Percentiles rank a stretch among this genome's conserved stretches.
phyloP scores from a whole-genome alignment of 352 stramenopile genomes.

The Phytophthora kernoviae region DNA sequence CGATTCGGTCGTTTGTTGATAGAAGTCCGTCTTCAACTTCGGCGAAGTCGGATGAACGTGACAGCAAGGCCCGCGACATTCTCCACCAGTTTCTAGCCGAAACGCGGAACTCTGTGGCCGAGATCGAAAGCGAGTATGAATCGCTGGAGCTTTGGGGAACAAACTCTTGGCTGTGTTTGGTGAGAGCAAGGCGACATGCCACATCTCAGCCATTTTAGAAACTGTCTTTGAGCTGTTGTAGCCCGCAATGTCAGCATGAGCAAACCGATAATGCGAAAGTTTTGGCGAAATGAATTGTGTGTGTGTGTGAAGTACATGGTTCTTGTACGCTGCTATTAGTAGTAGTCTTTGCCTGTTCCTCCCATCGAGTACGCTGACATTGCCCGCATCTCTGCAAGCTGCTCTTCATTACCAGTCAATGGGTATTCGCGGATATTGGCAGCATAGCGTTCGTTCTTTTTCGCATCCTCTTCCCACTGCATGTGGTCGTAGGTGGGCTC shows the following conservation, averaged over 20 bases:
- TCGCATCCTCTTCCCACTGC: slow-evolving; percentile 90
- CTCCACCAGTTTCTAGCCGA: slow-evolving; percentile 60
- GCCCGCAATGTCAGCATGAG: background rate
- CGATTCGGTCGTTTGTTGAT: slow-evolving; percentile 59
- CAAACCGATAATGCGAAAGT: slow-evolving; percentile 9
- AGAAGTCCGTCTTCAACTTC: slow-evolving; percentile 16
- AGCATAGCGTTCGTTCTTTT: slow-evolving; percentile 84
- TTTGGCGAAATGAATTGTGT: slow-evolving; percentile 23
- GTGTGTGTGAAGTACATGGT: slow-evolving; percentile 3
- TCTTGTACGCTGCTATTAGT: slow-evolving; percentile 17
- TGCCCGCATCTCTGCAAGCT: slow-evolving; percentile 48
- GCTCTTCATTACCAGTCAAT: slow-evolving; percentile 42
- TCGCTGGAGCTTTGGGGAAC: slow-evolving; percentile 60
- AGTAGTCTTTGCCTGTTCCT: slow-evolving; percentile 46
- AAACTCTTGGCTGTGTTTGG: slow-evolving; percentile 69
- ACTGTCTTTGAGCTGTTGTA: slow-evolving; percentile 44
- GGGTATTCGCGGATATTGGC: slow-evolving; percentile 91
- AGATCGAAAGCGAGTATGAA: slow-evolving; percentile 72
- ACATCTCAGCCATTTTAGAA: slow-evolving; percentile 56
- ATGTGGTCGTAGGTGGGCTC: slow-evolving; percentile 91
- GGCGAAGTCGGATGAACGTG: slow-evolving; percentile 31
- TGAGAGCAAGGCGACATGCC: slow-evolving; percentile 69
- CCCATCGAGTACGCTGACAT: slow-evolving; percentile 65
- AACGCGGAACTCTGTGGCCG: slow-evolving; percentile 31
- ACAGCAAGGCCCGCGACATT: slow-evolving; percentile 47